Percentiles rank a stretch among this genome's conserved stretches.
phyloP scores from a whole-genome alignment of 164 flowering plant species.

The Dillenia suffruticosa region DNA sequence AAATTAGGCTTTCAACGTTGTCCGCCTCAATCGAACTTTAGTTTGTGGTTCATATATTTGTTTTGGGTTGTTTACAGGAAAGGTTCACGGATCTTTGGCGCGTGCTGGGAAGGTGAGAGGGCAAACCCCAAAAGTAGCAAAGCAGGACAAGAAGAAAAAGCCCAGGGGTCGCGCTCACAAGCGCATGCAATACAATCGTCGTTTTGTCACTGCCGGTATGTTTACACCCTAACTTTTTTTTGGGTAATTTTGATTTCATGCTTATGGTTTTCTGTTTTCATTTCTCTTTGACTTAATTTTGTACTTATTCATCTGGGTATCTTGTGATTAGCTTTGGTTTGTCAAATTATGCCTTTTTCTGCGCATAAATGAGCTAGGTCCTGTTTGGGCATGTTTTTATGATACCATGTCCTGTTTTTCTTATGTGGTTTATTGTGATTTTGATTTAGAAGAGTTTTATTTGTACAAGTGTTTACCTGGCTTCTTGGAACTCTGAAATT shows the following conservation, averaged over 20 bases:
- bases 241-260: not conserved
- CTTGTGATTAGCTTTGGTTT: too few relatives aligned
- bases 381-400: too few relatives aligned
- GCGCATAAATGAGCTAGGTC: too few relatives aligned
- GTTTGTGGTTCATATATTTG: not conserved
- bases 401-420: too few relatives aligned
- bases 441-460: too few relatives aligned
- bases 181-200: constrained; percentile 73
- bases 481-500: too few relatives aligned
- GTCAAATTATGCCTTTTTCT: too few relatives aligned
- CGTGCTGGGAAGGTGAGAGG: constrained; percentile 83
- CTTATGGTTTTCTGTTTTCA: not conserved
- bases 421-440: too few relatives aligned
- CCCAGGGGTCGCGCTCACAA: constrained; percentile 75
- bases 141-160: constrained; percentile 79
- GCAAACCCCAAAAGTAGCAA: constrained; percentile 66
- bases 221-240: not conserved
- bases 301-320: too few relatives aligned
- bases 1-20: too few relatives aligned
- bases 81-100: constrained; percentile 72
- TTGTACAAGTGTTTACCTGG: too few relatives aligned
- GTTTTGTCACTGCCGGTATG: constrained; percentile 82
- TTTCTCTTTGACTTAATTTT: too few relatives aligned
- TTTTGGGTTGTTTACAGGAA: constrained; percentile 30
- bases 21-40: not conserved